These are phyloP conservation scores for Lepidium sativum DNA, from an alignment of 345 rosid genomes.

Conservation along the genomic window DNA sequence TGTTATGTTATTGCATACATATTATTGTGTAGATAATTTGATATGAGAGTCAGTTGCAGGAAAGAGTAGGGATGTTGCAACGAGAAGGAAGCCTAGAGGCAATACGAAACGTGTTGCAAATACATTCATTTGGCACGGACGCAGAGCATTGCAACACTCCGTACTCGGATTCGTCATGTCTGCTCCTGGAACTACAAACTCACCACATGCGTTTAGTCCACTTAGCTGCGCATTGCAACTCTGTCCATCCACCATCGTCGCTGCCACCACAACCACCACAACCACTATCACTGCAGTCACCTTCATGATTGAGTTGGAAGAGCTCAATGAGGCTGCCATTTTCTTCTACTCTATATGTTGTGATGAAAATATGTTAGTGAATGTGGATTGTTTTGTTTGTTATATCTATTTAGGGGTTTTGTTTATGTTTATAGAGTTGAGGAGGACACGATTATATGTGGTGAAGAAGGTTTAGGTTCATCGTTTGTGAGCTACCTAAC, in stretches of 20 bases:
- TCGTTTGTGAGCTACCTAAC: conserved; percentile 23
- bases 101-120: conserved; percentile 76
- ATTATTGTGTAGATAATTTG: background rate
- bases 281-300: conserved; percentile 25
- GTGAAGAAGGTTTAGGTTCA: conserved; percentile 1
- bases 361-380: background rate
- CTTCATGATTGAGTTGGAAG: conserved; percentile 16
- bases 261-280: conserved; percentile 24
- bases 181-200: conserved; percentile 62
- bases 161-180: conserved; percentile 31
- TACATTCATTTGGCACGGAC: conserved; percentile 50
- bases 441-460: background rate
- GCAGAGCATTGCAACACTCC: conserved; percentile 54
- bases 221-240: conserved; percentile 48
- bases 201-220: conserved; percentile 57
- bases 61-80: conserved; percentile 56
- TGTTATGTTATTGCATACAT: background rate
- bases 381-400: background rate
- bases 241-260: conserved; percentile 30
- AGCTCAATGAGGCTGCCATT: conserved; percentile 8
- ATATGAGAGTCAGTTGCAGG: conserved; percentile 26
- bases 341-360: conserved; percentile 2
- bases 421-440: conserved; percentile 5
- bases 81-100: conserved; percentile 63
- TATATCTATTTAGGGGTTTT: background rate